Conservation (phyloP, 2,329 filamentous ascomycete genomes). For the Hymenoscyphus repandus region DNA sequence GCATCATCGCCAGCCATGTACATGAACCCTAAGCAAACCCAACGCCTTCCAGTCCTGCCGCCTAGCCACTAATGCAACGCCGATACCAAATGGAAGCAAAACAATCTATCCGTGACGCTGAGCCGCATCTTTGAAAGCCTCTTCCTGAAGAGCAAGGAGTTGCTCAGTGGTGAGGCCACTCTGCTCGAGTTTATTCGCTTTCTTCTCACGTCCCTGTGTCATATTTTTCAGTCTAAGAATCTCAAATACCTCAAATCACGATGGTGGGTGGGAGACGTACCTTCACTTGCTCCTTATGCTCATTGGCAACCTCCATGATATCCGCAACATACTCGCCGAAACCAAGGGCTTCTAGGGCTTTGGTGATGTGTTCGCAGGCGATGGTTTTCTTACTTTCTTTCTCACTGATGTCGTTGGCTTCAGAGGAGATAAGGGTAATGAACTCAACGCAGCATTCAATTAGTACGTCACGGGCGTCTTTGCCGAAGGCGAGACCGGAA, state of each 20-base stretch:
- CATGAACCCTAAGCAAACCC: background rate
- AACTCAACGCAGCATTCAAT: constrained; percentile 99
- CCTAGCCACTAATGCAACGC: background rate
- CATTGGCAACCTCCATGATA: constrained; percentile 77
- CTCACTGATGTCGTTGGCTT: constrained; percentile 98
- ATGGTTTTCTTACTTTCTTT: constrained; percentile 99
- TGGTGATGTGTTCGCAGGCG: constrained; percentile 94
- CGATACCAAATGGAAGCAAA: background rate
- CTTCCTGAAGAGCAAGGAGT: constrained; percentile 80
- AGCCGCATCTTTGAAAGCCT: constrained; percentile 75
- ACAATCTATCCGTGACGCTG: constrained; percentile 28
- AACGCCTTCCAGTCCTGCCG: background rate
- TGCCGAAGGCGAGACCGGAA: constrained; percentile 79
- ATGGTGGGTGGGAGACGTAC: constrained; percentile 41
- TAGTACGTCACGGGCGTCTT: constrained; percentile 88
- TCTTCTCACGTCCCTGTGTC: constrained; percentile 81
- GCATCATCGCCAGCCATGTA: background rate
- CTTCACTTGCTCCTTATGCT: constrained; percentile 91
- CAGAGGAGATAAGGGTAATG: constrained; percentile 95
- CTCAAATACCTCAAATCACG: background rate
- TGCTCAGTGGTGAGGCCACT: constrained; percentile 90
- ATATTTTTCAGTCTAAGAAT: background rate
- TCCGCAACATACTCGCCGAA: constrained; percentile 89
- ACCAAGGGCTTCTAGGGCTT: constrained; percentile 85
- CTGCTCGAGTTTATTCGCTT: constrained; percentile 93